Conservation (phyloP, 169 alveolate species). For the Cryptosporidium tyzzeri region DNA sequence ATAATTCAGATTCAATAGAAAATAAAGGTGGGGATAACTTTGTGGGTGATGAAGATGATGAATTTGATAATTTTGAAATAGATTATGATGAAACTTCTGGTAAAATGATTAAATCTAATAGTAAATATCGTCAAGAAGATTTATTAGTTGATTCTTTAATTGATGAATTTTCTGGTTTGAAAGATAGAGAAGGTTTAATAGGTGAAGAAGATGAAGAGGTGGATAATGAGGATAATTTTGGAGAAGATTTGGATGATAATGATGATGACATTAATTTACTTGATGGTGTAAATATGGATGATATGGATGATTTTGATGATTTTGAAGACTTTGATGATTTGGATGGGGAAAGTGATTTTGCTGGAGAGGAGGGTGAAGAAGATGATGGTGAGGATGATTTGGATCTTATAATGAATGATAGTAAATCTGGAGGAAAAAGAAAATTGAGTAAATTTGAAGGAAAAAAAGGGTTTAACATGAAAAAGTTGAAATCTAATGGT, state of each 20-base stretch:
- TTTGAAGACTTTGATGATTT: conserved; percentile 76
- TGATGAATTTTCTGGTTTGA: conserved; percentile 38
- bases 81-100: conserved; percentile 69
- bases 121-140: not conserved
- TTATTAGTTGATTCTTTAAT: conserved; percentile 48
- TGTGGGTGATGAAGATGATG: not conserved
- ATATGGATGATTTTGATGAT: conserved; percentile 77
- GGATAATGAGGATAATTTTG: conserved; percentile 27
- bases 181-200: not conserved
- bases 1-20: not conserved
- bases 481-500: not conserved
- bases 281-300: conserved; percentile 77
- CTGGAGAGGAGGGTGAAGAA: conserved; percentile 77
- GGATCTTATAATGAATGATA: not conserved
- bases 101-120: conserved; percentile 19
- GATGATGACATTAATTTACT: conserved; percentile 75
- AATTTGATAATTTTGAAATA: conserved; percentile 37
- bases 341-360: conserved; percentile 2
- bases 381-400: conserved; percentile 46
- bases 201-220: conserved; percentile 31
- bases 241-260: conserved; percentile 18
- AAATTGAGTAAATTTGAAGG: conserved; percentile 24
- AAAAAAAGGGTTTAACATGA: conserved; percentile 29
- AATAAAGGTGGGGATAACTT: not conserved
- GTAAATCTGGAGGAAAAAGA: not conserved